A percentile compares a stretch with the other conserved stretches of the same genome.
Evolutionary conservation across 2,329 filamentous ascomycete genomes (phyloP).

Genomic region (Neonectria ditissima): DNA sequence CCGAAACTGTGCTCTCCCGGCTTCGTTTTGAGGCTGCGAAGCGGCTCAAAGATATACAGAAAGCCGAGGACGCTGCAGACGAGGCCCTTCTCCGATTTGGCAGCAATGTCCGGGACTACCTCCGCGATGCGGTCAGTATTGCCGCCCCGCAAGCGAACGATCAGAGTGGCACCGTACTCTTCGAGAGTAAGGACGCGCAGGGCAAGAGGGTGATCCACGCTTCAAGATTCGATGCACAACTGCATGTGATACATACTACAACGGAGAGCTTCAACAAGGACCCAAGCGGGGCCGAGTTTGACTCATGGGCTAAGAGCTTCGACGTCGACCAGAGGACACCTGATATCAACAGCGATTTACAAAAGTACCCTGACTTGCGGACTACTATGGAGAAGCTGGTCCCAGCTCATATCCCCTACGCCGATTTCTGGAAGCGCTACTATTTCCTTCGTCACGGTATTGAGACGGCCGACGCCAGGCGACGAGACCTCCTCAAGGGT

Average conservation of each 20-base stretch:
- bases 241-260: constrained; percentile 93
- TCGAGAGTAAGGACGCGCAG: constrained; percentile 91
- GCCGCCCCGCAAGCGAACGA: constrained; percentile 74
- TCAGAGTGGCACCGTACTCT: constrained; percentile 76
- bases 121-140: constrained; percentile 90
- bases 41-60: constrained; percentile 87
- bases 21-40: constrained; percentile 83
- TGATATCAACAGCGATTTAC: constrained; percentile 82
- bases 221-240: constrained; percentile 92
- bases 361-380: constrained; percentile 87
- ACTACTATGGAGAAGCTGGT: constrained; percentile 95
- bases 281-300: constrained; percentile 80
- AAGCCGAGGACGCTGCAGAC: constrained; percentile 94
- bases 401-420: constrained; percentile 91
- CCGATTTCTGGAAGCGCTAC: constrained; percentile 92
- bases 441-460: constrained; percentile 95
- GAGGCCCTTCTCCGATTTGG: constrained; percentile 94
- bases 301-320: constrained; percentile 78
- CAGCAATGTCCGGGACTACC: constrained; percentile 87
- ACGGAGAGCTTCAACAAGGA: constrained; percentile 86
- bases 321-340: constrained; percentile 87
- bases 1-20: constrained; percentile 77
- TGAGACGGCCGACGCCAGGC: constrained; percentile 89
- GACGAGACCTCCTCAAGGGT: constrained; percentile 94
- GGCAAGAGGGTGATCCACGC: constrained; percentile 96